phyloP scores from a whole-genome alignment of 148 eudicot genomes.

The Cornus florida region DNA sequence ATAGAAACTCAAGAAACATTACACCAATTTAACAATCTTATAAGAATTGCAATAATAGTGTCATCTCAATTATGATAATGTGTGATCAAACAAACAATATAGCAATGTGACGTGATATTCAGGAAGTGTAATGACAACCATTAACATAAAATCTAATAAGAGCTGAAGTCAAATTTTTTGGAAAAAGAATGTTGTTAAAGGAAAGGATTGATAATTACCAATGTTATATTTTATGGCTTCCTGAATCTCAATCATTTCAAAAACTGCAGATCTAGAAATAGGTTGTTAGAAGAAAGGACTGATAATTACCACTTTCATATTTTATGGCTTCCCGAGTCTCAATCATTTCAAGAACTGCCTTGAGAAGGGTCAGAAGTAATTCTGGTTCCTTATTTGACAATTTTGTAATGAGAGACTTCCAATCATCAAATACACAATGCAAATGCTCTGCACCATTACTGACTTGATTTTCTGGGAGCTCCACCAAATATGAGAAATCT shows the following conservation, averaged over 20 bases:
- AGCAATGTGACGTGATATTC: neutral
- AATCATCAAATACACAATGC: slow-evolving; percentile 55
- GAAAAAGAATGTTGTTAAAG: neutral
- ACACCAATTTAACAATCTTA: too few species aligned
- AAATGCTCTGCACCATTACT: slow-evolving; percentile 26
- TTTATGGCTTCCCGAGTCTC: slow-evolving; percentile 44
- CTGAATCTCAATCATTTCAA: slow-evolving; percentile 51
- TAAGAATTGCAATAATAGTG: too few species aligned
- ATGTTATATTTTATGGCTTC: slow-evolving; percentile 34
- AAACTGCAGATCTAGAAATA: neutral
- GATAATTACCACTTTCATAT: slow-evolving; percentile 49
- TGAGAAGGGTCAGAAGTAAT: slow-evolving; percentile 58
- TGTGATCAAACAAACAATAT: neutral
- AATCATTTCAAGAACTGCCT: slow-evolving; percentile 59
- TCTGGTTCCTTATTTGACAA: slow-evolving; percentile 73
- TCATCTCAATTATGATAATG: too few species aligned
- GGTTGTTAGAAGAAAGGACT: neutral
- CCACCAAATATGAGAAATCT: slow-evolving; percentile 35
- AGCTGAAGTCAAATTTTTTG: neutral
- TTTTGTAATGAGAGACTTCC: slow-evolving; percentile 73
- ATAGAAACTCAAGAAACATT: neutral
- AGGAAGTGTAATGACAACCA: neutral
- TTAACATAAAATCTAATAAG: too few species aligned
- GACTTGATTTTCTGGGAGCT: slow-evolving; percentile 34
- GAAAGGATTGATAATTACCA: slow-evolving; percentile 42